Evolutionary conservation across 257 asterid species (phyloP).

Genomic region (Anisodus acutangulus): DNA sequence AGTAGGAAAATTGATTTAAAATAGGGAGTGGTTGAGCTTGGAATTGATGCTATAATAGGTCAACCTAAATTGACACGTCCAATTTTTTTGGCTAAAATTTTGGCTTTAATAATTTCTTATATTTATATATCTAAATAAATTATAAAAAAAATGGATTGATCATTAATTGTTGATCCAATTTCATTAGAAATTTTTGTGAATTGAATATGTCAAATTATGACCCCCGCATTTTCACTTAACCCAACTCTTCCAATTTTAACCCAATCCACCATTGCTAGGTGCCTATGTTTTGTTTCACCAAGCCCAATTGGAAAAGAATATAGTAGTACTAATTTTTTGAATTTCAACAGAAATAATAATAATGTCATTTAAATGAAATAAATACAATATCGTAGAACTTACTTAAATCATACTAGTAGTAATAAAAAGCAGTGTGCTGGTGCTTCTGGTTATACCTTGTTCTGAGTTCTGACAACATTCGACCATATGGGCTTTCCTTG

Average conservation of each 20-base stretch:
- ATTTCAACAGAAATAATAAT: not conserved
- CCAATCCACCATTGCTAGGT: not conserved
- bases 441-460: not conserved
- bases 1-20: not conserved
- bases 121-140: not conserved
- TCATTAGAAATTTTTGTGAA: not conserved
- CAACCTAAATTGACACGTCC: not conserved
- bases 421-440: not conserved
- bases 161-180: not conserved
- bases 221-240: not conserved
- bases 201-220: not conserved
- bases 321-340: not conserved
- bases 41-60: slow-evolving; percentile 6
- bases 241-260: not conserved
- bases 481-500: not conserved
- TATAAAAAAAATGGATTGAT: not conserved
- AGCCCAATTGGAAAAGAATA: not conserved
- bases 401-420: too few relatives aligned
- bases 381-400: not conserved
- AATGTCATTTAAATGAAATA: not conserved
- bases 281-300: not conserved
- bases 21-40: slow-evolving; percentile 14
- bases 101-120: not conserved
- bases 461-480: too few relatives aligned
- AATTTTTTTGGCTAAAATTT: not conserved